A percentile compares a stretch with the other conserved stretches of the same genome.
phyloP scores from a whole-genome alignment of 768 basidiomycete species.

The Termitomyces heimii region DNA sequence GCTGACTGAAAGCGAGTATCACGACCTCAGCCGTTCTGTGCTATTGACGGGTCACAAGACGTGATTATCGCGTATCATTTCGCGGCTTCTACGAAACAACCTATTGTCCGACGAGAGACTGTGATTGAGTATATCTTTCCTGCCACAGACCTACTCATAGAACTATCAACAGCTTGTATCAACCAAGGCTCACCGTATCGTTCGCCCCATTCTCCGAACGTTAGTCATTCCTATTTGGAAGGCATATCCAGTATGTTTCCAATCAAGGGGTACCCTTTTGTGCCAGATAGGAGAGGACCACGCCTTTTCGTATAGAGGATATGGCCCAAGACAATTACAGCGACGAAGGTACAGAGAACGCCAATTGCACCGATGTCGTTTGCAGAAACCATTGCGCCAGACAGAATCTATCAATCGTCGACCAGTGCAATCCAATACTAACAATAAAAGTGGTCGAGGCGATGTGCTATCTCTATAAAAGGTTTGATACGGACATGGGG shows the following conservation, averaged over 20 bases:
- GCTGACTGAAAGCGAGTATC: no score
- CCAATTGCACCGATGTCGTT: conserved; percentile 6
- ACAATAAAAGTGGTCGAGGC: neutral
- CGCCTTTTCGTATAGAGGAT: conserved; percentile 16
- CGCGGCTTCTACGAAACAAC: no score
- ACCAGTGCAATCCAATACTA: no score
- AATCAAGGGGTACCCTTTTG: conserved; percentile 1
- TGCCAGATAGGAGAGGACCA: conserved; percentile 1
- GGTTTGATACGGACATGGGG: neutral
- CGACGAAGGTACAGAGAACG: conserved; percentile 24
- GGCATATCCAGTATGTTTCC: conserved; percentile 5
- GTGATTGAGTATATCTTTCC: conserved; percentile 58
- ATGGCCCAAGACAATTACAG: conserved; percentile 26
- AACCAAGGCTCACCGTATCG: neutral
- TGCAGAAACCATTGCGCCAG: neutral
- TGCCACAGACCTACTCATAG: conserved; percentile 14
- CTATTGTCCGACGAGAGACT: conserved; percentile 50
- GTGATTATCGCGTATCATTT: no score
- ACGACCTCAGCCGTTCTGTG: no score
- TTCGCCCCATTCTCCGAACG: conserved; percentile 4
- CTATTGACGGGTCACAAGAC: conserved; percentile 28
- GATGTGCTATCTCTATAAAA: neutral
- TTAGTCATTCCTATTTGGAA: neutral
- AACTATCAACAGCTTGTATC: neutral
- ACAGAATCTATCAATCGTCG: neutral